Evolutionary conservation across 108 stramenopile species (phyloP).

Genomic region (Skeletonema grethae): DNA sequence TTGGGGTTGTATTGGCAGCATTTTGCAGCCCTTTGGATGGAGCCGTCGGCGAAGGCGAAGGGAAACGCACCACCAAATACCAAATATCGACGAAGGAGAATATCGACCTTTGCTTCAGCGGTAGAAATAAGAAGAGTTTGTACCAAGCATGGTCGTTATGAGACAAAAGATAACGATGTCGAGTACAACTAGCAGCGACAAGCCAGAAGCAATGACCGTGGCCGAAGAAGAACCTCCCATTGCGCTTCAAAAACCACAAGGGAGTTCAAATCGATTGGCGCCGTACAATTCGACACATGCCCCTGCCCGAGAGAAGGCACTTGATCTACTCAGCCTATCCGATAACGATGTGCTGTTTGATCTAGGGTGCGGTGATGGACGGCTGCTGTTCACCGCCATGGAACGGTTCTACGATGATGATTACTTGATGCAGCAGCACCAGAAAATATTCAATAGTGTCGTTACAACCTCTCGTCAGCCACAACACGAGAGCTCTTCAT

Average conservation of each 20-base stretch:
- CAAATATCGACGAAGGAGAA: too few species aligned
- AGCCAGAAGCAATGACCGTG: too few species aligned
- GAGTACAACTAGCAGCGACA: background rate
- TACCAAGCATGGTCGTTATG: too few species aligned
- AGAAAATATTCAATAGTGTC: background rate
- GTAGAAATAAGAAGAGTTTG: too few species aligned
- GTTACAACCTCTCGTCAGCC: background rate
- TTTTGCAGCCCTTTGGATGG: too few species aligned
- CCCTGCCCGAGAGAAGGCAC: conserved; percentile 57
- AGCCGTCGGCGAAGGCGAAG: too few species aligned
- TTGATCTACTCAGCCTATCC: conserved; percentile 50
- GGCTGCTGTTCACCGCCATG: conserved; percentile 67
- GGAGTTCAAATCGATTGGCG: conserved; percentile 44
- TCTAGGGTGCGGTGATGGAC: conserved; percentile 88
- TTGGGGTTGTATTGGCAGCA: too few species aligned
- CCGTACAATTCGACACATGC: conserved; percentile 75
- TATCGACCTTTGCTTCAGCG: too few species aligned
- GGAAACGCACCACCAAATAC: too few species aligned
- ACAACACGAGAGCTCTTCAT: too few species aligned
- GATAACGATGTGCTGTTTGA: conserved; percentile 77
- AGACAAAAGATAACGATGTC: background rate
- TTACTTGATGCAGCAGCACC: background rate
- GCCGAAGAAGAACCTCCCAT: background rate
- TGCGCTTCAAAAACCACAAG: conserved; percentile 4
- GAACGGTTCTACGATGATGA: conserved; percentile 24